These are phyloP conservation scores for Mucuna pruriens DNA, from an alignment of 306 rosid species.

Conservation along the genomic window DNA sequence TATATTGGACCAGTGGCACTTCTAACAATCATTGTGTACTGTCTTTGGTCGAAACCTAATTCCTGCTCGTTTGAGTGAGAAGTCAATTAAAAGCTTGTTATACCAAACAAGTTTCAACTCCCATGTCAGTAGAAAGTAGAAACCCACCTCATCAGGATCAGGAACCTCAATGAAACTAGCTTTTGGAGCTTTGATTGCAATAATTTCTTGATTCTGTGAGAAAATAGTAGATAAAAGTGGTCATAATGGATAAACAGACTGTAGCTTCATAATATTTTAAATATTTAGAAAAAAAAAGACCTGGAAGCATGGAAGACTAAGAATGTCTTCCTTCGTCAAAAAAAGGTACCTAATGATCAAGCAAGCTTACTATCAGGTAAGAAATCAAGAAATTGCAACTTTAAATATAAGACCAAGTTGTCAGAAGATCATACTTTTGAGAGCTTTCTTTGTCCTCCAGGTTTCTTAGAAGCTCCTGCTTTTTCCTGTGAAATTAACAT, in stretches of 20 bases:
- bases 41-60: conserved; percentile 59
- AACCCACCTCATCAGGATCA: conserved; percentile 86
- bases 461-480: conserved; percentile 62
- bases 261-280: conserved; percentile 10
- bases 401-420: not conserved
- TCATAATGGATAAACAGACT: conserved; percentile 22
- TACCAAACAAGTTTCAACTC: conserved; percentile 26
- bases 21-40: conserved; percentile 71
- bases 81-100: conserved; percentile 36
- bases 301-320: conserved; percentile 74
- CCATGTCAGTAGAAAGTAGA: conserved; percentile 23
- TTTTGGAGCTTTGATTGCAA: conserved; percentile 80
- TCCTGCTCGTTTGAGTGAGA: conserved; percentile 59
- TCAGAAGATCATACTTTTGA: conserved; percentile 54
- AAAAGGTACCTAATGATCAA: conserved; percentile 63
- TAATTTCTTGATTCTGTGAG: conserved; percentile 69
- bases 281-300: conserved; percentile 46
- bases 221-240: conserved; percentile 42
- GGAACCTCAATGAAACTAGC: conserved; percentile 80
- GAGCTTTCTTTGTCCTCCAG: conserved; percentile 56
- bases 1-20: conserved; percentile 79
- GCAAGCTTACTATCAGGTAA: conserved; percentile 35
- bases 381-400: conserved; percentile 29
- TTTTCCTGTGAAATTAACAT: conserved; percentile 59
- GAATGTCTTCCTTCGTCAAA: conserved; percentile 68